Evolutionary conservation across 768 basidiomycete species (phyloP), one percentile per base, ranked within the genome.

Genomic region (Termitomyces sp.): DNA sequence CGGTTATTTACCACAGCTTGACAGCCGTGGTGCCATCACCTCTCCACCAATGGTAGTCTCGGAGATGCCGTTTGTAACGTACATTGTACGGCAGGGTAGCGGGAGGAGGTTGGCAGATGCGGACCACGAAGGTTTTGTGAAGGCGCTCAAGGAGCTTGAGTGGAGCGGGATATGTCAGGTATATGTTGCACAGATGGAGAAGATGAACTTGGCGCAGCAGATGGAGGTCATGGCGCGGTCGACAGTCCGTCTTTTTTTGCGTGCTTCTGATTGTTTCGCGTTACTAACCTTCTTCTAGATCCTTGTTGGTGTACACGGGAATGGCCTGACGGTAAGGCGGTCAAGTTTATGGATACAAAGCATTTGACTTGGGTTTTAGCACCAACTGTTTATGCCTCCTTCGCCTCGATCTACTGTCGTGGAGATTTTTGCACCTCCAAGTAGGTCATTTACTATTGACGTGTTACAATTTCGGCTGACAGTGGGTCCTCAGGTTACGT

Each of bases 351-450:
- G 36, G 12, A n/a, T 39, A 6, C 12, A 22, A 53, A 14, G 26
- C 31, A 42, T 50, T 48, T 32, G 48, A 26, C 44, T 16, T 49
- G 14, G 29, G 14, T 16, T 20, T n/a, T 39, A 69, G 65, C 85
- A 87, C 66, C 72, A 87, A 48, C 72, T 90, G 53, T 82, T 83
- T 78, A 88, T 90, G 87, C 83, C 87, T 43, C 72, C 75, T 18
- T 81, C 84, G 1, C 77, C 81, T 4, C 70, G 79, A 34, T 80
- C 86, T 16, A 82, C 87, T 7, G 83, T 87, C 4, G 82, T 90
- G 61, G 88, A 91, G 67, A 82, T 90, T 20, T 82, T 90, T 69
- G 78, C 72, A 59, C 86, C 86, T 0, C 69, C 68, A 16, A 83
- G 86, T 57, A 81, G 10, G 53, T n/a, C 18, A 10, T 39, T 26